phyloP scores from a whole-genome alignment of 257 asterid genomes.

The Lycium barbarum region DNA sequence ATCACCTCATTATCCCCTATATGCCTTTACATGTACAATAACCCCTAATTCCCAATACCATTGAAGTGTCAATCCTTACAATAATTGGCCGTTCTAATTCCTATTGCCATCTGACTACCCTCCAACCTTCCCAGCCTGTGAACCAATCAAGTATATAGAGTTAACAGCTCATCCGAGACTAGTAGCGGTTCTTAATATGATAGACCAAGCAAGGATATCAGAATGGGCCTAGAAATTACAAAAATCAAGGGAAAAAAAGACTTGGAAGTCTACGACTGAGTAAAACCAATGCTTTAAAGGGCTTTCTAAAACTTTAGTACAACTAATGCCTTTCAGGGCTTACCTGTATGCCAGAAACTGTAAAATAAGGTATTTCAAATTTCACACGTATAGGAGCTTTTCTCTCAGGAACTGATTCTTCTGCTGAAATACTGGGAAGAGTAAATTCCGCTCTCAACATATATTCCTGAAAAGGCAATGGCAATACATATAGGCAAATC shows the following conservation, averaged over 20 bases:
- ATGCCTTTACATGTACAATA: slow-evolving; percentile 19
- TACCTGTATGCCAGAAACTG: slow-evolving; percentile 99
- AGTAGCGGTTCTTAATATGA: background rate
- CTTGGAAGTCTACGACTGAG: background rate
- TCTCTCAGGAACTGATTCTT: slow-evolving; percentile 86
- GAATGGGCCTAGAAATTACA: background rate
- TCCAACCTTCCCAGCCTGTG: slow-evolving; percentile 3
- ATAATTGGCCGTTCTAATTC: background rate
- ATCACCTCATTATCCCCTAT: slow-evolving; percentile 21
- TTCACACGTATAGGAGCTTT: slow-evolving; percentile 98
- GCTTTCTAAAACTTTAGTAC: background rate
- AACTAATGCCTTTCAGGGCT: slow-evolving; percentile 31
- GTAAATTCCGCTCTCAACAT: slow-evolving; percentile 97
- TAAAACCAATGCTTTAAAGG: background rate
- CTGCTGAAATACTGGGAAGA: slow-evolving; percentile 94
- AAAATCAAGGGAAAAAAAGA: slow-evolving; percentile 6
- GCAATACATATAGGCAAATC: background rate
- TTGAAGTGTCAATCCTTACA: background rate
- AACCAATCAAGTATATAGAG: background rate
- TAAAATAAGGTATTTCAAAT: slow-evolving; percentile 98
- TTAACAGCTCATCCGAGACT: slow-evolving; percentile 1
- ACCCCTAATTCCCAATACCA: background rate
- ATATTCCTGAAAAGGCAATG: slow-evolving; percentile 68
- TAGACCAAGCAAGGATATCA: background rate
- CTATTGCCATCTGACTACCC: background rate